phyloP scores from a whole-genome alignment of 2,329 filamentous ascomycete genomes.

The Trichoderma sp. region DNA sequence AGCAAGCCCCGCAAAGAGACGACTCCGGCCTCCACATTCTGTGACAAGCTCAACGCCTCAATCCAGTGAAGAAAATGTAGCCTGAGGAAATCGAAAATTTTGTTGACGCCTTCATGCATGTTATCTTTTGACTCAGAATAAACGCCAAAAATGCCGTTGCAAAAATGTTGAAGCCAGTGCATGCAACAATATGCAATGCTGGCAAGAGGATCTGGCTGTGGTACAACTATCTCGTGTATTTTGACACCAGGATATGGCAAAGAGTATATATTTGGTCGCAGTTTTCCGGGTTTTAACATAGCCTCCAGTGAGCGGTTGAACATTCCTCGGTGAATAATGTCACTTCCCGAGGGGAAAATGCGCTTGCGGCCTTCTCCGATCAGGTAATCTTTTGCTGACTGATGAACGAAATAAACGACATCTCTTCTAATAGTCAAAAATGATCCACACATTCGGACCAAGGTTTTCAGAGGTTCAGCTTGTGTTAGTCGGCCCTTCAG shows the following conservation, averaged over 20 bases:
- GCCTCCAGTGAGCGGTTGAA: background rate
- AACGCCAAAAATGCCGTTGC: background rate
- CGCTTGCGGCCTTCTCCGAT: background rate
- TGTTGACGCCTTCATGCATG: background rate
- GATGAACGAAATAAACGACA: background rate
- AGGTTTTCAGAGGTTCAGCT: background rate
- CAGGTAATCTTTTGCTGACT: background rate
- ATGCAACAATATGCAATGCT: conserved; percentile 22
- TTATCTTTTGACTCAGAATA: background rate
- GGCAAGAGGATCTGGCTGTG: background rate
- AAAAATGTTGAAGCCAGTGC: conserved; percentile 25
- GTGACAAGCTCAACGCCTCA: background rate
- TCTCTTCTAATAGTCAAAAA: background rate
- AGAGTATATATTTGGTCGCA: background rate
- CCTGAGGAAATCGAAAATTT: background rate
- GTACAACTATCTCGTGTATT: background rate
- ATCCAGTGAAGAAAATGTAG: conserved; percentile 7
- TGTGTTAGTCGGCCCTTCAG: background rate
- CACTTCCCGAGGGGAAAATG: background rate
- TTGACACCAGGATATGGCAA: background rate
- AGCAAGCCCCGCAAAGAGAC: background rate
- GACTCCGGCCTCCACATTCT: background rate
- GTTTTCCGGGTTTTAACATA: background rate
- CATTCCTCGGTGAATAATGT: background rate
- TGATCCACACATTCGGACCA: background rate